phyloP scores from a whole-genome alignment of 768 basidiomycete species.

The Agaricus sinodeliciosus region DNA sequence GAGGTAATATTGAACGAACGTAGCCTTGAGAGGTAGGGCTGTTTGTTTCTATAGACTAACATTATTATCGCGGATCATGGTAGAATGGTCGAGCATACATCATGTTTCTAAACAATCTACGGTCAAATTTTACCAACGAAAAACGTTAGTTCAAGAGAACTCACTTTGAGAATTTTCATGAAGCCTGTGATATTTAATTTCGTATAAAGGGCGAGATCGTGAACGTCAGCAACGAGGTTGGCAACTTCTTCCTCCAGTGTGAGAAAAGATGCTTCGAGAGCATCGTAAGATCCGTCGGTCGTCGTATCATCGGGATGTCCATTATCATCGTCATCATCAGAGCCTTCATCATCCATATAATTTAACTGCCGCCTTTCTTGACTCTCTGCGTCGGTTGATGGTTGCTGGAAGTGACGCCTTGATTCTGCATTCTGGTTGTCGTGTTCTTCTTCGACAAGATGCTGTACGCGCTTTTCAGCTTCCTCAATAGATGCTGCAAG shows the following conservation, averaged over 20 bases:
- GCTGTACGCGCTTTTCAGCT: conserved; percentile 76
- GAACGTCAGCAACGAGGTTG: conserved; percentile 87
- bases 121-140: neutral
- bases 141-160: conserved; percentile 9
- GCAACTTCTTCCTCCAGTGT: conserved; percentile 92
- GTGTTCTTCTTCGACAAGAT: conserved; percentile 58
- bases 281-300: conserved; percentile 54
- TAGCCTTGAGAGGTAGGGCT: conserved; percentile 67
- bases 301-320: conserved; percentile 22
- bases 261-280: conserved; percentile 81
- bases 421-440: conserved; percentile 4
- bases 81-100: conserved; percentile 41
- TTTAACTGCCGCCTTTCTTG: conserved; percentile 39
- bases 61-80: neutral
- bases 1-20: conserved; percentile 87
- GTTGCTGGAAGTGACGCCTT: conserved; percentile 15
- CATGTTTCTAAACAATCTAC: conserved; percentile 67
- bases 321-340: conserved; percentile 52
- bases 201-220: conserved; percentile 86
- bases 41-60: conserved; percentile 79
- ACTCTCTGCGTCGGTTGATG: conserved; percentile 47
- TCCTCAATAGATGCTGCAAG: conserved; percentile 74
- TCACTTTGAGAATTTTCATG: conserved; percentile 93
- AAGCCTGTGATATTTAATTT: conserved; percentile 99
- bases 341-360: conserved; percentile 58